A percentile compares a stretch with the other conserved stretches of the same genome.
These are phyloP conservation scores for Lentinula sp. DNA, from an alignment of 768 basidiomycete species.

Conservation along the genomic window DNA sequence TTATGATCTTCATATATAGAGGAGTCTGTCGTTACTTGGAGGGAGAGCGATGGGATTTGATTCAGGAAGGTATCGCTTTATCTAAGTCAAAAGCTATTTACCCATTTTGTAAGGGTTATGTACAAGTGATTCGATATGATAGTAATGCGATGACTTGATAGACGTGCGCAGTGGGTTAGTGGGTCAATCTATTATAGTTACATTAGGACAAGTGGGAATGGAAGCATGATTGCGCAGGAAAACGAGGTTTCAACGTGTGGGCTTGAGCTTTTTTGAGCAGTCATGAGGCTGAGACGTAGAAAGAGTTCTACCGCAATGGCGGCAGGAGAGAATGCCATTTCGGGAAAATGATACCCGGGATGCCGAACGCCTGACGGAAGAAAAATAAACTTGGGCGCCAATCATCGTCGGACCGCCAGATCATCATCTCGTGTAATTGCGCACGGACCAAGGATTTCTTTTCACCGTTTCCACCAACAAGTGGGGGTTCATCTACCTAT, in stretches of 20 bases:
- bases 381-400: not conserved
- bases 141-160: not conserved
- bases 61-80: not conserved
- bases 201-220: not conserved
- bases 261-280: not conserved
- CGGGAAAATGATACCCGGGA: not conserved
- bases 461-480: not conserved
- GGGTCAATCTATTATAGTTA: not conserved
- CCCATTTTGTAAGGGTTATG: not conserved
- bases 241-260: slow-evolving; percentile 3
- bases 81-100: not conserved
- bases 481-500: not conserved
- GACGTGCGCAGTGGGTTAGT: not conserved
- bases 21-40: not conserved
- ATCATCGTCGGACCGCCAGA: not conserved
- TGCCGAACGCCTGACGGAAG: not conserved
- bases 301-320: not conserved
- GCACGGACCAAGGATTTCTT: not conserved
- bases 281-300: not conserved
- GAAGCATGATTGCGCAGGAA: not conserved
- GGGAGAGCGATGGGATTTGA: not conserved
- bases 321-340: not conserved
- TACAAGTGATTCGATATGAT: not conserved
- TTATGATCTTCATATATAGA: not conserved
- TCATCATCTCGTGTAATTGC: not conserved